These are phyloP conservation scores for Trichocomaceae sp. DNA, from an alignment of 2,329 filamentous ascomycete genomes.

Conservation along the genomic window DNA sequence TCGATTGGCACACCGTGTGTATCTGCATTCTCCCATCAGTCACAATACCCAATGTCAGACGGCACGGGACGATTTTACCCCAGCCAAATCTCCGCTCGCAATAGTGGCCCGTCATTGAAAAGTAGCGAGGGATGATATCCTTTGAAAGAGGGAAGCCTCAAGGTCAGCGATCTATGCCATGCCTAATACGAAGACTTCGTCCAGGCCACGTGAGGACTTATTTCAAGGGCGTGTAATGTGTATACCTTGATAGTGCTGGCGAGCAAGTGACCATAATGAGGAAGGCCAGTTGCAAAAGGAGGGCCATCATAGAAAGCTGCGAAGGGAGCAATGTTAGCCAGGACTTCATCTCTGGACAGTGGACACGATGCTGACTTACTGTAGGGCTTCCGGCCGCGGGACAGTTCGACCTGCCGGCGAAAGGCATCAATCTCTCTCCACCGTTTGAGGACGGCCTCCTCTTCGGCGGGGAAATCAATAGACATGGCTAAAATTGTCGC, in stretches of 20 bases:
- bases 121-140: constrained; percentile 92
- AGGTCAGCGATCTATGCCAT: background rate
- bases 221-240: background rate
- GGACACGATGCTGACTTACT: constrained; percentile 4
- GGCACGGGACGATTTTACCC: constrained; percentile 28
- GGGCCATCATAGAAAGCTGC: constrained; percentile 85
- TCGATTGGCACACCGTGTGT: constrained; percentile 92
- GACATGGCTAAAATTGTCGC: constrained; percentile 52
- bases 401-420: constrained; percentile 77
- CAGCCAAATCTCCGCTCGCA: constrained; percentile 90
- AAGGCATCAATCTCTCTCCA: constrained; percentile 95
- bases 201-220: background rate
- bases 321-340: background rate
- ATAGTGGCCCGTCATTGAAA: constrained; percentile 93
- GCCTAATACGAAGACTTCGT: background rate
- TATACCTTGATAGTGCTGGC: constrained; percentile 81
- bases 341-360: background rate
- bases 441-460: constrained; percentile 73
- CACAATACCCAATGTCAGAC: background rate
- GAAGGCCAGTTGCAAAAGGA: constrained; percentile 66
- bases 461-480: constrained; percentile 88
- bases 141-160: background rate
- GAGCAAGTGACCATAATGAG: constrained; percentile 69
- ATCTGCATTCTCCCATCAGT: constrained; percentile 41
- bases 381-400: constrained; percentile 73